Evolutionary conservation across 441 rosid genomes (phyloP), one percentile per base, ranked within the genome.

Genomic region (Flueggea neowawraea): DNA sequence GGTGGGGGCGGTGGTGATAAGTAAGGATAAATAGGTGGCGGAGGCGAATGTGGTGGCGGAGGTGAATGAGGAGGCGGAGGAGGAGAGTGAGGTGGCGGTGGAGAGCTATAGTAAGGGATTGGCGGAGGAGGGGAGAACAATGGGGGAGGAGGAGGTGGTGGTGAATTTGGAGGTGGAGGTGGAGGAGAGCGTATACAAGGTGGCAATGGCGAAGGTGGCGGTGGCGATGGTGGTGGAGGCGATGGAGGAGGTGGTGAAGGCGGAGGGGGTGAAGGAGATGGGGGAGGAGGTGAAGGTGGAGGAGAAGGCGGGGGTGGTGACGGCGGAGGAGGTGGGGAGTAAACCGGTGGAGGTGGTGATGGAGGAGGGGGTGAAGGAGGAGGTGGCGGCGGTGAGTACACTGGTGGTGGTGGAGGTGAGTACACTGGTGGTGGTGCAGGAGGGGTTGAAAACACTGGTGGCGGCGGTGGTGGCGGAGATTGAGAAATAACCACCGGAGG

Each of bases 31-130:
- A 66, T 47, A 10, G 80, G 72, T 0, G 86, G 87, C 0, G 91
- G 85, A 2, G 84, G 77, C 0, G 86, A 69, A 1, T 86, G 73
- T 2, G 78, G 71, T 8, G 86, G 87, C 0, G 91, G 85, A 2
- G 84, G 77, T 0, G 86, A 69, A 1, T 86, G 73, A 1, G 78
- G 71, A 0, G 84, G 6, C 0, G 84, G 84, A 0, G 85, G 74
- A 0, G 75, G 61, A 0, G 71, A 3, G 72, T 69, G 49, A 8
- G 62, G 57, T 12, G 68, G 61, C 0, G 69, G 63, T 12, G 69
- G 59, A 2, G 66, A 36, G 11, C 57, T 17, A 33, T 28, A 54
- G 33, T 17, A 28, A 17, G 57, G 57, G 33, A 17, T 6, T 22
- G 74, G 75, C 0, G 85, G 78, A 0, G 82, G 80, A 0, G 81